Base-by-base conservation (phyloP, 2,329 filamentous ascomycete species). In the Fulvia fulva region DNA sequence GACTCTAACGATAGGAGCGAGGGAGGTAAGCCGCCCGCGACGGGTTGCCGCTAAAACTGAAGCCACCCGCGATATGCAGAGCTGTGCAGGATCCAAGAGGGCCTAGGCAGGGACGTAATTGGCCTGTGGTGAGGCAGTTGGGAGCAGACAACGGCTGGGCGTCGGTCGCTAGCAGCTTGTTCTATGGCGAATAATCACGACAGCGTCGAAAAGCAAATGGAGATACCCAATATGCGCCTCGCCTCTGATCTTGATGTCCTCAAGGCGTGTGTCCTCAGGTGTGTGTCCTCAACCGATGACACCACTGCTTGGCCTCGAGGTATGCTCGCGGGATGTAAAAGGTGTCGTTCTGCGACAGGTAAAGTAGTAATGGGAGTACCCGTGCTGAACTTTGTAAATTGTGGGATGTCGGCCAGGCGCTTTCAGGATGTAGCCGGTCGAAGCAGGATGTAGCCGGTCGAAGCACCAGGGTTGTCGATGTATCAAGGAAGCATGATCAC, bases 101-200 rank as follows among this genome's bases (percentile, higher is more conserved):
- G 54, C 53, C 51, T 50, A 45, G 56, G 49, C 44, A 9, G 47
- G 32, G 47, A 51, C 5, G 44, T 32, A 28, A 60, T 59, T 60
- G 51, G 60, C 53, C 34, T 23, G 49, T 30, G 50, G 28, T 44
- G n/a, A 12, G 30, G 52, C 44, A 62, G 55, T 22, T 34, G 14
- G 37, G 41, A 37, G 44, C 7, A 51, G 32, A 43, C 43, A 50
- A 26, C 53, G 46, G 53, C 25, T 49, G 25, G 47, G 26, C 26
- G 19, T 45, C 28, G 34, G 28, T 51, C 44, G 44, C 1, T 16
- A 30, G 47, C 34, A 19, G 47, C 53, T 30, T 22, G 23, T 43
- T 43, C 43, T 16, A 55, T 56, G 25, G 55, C 58, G 49, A 56
- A 55, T 12, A 55, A 63, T 59, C 55, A 60, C 62, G 58, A 59